Evolutionary conservation across 257 asterid genomes (phyloP), one percentile per base, ranked within the genome.

Genomic region (Leonotis leonurus): DNA sequence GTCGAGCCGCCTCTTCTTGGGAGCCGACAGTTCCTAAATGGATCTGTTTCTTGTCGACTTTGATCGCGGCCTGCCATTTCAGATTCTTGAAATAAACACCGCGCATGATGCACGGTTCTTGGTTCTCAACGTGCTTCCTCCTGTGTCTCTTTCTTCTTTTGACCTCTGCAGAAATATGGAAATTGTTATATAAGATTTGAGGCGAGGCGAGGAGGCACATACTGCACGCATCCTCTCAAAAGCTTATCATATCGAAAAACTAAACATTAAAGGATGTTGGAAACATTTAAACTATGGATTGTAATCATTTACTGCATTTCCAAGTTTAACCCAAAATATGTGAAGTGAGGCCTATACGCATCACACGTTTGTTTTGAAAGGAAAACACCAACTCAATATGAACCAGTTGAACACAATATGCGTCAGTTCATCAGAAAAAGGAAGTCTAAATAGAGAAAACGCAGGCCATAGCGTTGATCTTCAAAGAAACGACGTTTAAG

Each of bases 11-110:
- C 72, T 88, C 95, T 78, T 88, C 95, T 69, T 91, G 95, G 68
- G 98, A 84, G 41, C 95, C 88, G 33, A 92, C 97, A 6, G 98
- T 86, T 37, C 98, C 95, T 77, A 89, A 68, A 75, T 92, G 98
- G 78, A 88, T 86, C 75, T 91, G 98, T 79, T 86, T 91, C 83
- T 88, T 91, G 70, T 91, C 96, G 33, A 92, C 97, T 64, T 92
- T 92, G 40, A 92, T 92, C 3, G 98, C 98, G n/a, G 98, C 98
- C 83, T 92, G 98, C 98, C 98, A 92, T 79, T 92, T 92, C 88
- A 86, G 75, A 46, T 92, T 92, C 81, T 92, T 92, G 75, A 76
- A 92, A 69, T 92, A 92, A 50, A 92, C 98, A 2, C 98, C 98
- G 73, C 98, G 65, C 98, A 89, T 86, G 20, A 78, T 60, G 33